These are phyloP conservation scores for Thalassia testudinum DNA, from an alignment of 116 monocot genomes.

Conservation along the genomic window DNA sequence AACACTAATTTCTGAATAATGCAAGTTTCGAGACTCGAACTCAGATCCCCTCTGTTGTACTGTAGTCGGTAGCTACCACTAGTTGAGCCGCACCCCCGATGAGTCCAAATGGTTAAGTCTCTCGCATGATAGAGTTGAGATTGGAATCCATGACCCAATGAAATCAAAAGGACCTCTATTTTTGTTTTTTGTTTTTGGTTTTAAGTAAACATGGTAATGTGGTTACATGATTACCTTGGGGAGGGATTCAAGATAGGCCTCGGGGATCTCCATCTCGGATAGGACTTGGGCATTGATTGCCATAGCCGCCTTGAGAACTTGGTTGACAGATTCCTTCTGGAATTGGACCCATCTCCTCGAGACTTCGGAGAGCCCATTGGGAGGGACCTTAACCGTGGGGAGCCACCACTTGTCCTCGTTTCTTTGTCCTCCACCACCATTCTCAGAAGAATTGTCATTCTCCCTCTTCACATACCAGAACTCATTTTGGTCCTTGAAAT, in stretches of 20 bases:
- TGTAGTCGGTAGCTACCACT: too few relatives aligned
- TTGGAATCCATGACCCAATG: too few relatives aligned
- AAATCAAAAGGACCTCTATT: too few relatives aligned
- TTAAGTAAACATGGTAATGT: background rate
- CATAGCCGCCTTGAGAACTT: constrained; percentile 26
- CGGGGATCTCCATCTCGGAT: constrained; percentile 22
- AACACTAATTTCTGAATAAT: too few relatives aligned
- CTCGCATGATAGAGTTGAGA: too few relatives aligned
- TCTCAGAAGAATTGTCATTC: constrained; percentile 12
- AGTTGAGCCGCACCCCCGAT: too few relatives aligned
- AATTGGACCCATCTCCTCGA: constrained; percentile 29
- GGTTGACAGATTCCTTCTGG: constrained; percentile 26
- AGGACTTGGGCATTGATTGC: constrained; percentile 22
- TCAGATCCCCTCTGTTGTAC: too few relatives aligned
- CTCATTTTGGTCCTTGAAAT: constrained; percentile 81
- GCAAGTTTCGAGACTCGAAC: too few relatives aligned
- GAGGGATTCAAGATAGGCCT: constrained; percentile 14
- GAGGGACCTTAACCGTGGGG: constrained; percentile 61
- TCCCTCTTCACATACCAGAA: constrained; percentile 45
- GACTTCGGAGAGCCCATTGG: constrained; percentile 15
- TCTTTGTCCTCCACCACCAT: constrained; percentile 16
- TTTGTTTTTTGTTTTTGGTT: too few relatives aligned
- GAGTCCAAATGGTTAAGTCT: too few relatives aligned
- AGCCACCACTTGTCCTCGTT: constrained; percentile 89
- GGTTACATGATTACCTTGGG: constrained; percentile 13